Conservation (phyloP, 495 filamentous ascomycete genomes). For the Podospora fimiseda region DNA sequence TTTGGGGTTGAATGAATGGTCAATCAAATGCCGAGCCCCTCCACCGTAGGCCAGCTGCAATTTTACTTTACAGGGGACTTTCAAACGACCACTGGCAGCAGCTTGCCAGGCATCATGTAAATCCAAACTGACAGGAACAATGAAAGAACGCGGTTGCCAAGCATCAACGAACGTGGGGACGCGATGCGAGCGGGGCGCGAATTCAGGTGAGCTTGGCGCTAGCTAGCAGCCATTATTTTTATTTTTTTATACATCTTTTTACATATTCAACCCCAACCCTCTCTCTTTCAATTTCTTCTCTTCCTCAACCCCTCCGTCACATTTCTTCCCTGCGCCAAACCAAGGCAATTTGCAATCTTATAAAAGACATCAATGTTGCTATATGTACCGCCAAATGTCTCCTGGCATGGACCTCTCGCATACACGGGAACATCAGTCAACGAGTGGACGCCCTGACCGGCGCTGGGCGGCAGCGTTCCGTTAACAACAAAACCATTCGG, state of each 20-base stretch:
- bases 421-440: conserved; percentile 72
- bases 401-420: conserved; percentile 65
- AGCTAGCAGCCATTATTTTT: not conserved
- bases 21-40: not conserved
- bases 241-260: not conserved
- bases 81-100: not conserved
- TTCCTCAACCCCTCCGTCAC: conserved; percentile 10
- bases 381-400: conserved; percentile 61
- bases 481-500: conserved; percentile 60
- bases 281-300: not conserved
- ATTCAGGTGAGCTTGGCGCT: conserved; percentile 6
- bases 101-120: not conserved
- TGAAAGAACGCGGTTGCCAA: conserved; percentile 8
- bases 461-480: conserved; percentile 55
- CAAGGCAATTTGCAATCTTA: conserved; percentile 62
- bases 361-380: conserved; percentile 67
- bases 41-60: no score
- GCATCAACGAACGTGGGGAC: not conserved
- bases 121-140: not conserved
- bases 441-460: conserved; percentile 59
- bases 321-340: conserved; percentile 39
- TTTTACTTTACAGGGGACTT: no score
- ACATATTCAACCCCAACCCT: not conserved
- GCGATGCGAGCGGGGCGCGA: conserved; percentile 7
- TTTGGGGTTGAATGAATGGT: not conserved